phyloP scores from a whole-genome alignment of 331 rosid genomes.

The Acacia concinna region DNA sequence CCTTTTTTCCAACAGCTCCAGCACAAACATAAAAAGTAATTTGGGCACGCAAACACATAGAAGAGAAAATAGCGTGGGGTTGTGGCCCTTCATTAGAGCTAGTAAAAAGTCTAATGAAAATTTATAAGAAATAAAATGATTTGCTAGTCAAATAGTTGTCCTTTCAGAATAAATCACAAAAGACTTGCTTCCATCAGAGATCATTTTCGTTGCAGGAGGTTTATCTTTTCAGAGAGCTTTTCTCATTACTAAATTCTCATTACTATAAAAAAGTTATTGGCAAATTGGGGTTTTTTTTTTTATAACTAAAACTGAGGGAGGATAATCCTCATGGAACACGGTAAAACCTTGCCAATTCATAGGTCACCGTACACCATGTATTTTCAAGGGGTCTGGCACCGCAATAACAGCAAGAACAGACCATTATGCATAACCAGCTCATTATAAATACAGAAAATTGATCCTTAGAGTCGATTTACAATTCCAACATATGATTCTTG shows the following conservation, averaged over 20 bases:
- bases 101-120: background rate
- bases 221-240: background rate
- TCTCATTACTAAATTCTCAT: conserved; percentile 10
- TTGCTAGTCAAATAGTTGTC: too few relatives aligned
- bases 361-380: conserved; percentile 9
- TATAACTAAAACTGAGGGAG: background rate
- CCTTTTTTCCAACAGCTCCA: background rate
- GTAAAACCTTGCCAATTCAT: conserved; percentile 8
- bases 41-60: conserved; percentile 3
- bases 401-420: background rate
- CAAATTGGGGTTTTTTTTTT: background rate
- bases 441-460: background rate
- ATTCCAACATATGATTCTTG: background rate
- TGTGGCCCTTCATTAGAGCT: background rate
- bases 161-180: conserved; percentile 11
- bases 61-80: background rate
- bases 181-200: conserved; percentile 11
- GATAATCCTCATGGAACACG: conserved; percentile 1
- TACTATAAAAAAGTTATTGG: conserved; percentile 5
- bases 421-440: background rate
- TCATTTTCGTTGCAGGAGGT: background rate
- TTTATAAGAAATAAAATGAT: background rate
- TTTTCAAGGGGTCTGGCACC: conserved; percentile 3
- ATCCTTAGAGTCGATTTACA: background rate
- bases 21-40: background rate